Conservation (phyloP, 345 rosid species). For the Sisymbrium altissimum region DNA sequence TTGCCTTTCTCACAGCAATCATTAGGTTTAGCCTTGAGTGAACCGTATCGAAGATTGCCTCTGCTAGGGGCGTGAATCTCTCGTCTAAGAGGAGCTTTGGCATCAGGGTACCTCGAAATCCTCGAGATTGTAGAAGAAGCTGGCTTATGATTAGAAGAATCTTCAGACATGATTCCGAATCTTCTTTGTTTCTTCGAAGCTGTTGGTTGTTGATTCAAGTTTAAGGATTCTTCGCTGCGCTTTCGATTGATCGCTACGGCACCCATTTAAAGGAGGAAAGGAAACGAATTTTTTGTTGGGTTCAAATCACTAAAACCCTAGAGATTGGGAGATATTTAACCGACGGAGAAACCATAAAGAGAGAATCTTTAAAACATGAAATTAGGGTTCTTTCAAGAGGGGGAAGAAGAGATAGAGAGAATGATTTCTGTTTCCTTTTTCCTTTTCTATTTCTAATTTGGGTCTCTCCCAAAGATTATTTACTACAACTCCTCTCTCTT, state of each 20-base stretch:
- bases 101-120: slow-evolving; percentile 68
- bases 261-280: slow-evolving; percentile 48
- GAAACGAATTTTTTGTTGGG: no score
- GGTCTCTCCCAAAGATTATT: no score
- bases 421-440: background rate
- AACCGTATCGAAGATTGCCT: slow-evolving; percentile 48
- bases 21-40: slow-evolving; percentile 11
- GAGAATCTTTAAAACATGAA: background rate
- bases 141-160: slow-evolving; percentile 34
- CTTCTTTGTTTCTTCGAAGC: slow-evolving; percentile 60
- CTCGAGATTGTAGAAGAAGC: slow-evolving; percentile 44
- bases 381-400: slow-evolving; percentile 28
- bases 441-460: background rate
- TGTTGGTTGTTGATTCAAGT: slow-evolving; percentile 27
- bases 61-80: slow-evolving; percentile 85
- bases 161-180: slow-evolving; percentile 26
- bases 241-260: slow-evolving; percentile 61
- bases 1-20: slow-evolving; percentile 17
- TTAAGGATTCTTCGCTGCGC: slow-evolving; percentile 50
- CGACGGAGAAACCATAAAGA: slow-evolving; percentile 25
- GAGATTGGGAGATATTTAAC: slow-evolving; percentile 30
- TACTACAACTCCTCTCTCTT: no score
- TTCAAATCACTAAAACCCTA: slow-evolving; percentile 28
- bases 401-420: no score
- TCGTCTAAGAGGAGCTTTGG: slow-evolving; percentile 45